Conservation (phyloP, 805 yeast species). For the Candida rishiriensis region DNA sequence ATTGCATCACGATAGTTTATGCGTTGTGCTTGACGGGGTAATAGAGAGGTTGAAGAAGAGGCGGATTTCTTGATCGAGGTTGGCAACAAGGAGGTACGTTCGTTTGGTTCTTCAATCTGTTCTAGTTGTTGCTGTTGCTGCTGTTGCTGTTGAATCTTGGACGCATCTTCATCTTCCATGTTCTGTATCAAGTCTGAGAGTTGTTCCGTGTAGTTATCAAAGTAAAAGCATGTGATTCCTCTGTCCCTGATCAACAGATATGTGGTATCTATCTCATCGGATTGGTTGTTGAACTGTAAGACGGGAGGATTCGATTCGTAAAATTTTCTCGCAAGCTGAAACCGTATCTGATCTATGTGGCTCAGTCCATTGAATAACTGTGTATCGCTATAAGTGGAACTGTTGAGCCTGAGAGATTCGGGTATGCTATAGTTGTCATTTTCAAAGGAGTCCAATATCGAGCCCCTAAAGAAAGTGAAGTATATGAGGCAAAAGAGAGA, state of each 20-base stretch:
- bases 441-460: slow-evolving; percentile 8
- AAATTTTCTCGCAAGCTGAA: slow-evolving; percentile 22
- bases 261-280: slow-evolving; percentile 25
- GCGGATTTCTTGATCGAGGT: slow-evolving; percentile 3
- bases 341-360: slow-evolving; percentile 20
- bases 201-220: slow-evolving; percentile 30
- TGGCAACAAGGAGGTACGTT: slow-evolving; percentile 18
- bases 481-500: slow-evolving; percentile 24
- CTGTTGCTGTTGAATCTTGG: neutral
- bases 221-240: slow-evolving; percentile 31
- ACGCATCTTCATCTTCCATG: slow-evolving; percentile 13
- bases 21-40: neutral
- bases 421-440: slow-evolving; percentile 21
- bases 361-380: slow-evolving; percentile 17
- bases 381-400: slow-evolving; percentile 15
- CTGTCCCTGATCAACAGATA: slow-evolving; percentile 31
- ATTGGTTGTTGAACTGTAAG: slow-evolving; percentile 21
- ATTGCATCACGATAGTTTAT: slow-evolving; percentile 12
- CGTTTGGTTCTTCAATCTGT: slow-evolving; percentile 7
- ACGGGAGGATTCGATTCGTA: slow-evolving; percentile 21
- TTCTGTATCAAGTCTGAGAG: slow-evolving; percentile 19
- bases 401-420: slow-evolving; percentile 18
- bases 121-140: neutral
- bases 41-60: neutral
- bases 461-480: slow-evolving; percentile 23